Evolutionary conservation across 176 grass and related monocot species (phyloP).

Genomic region (Typha latifolia): DNA sequence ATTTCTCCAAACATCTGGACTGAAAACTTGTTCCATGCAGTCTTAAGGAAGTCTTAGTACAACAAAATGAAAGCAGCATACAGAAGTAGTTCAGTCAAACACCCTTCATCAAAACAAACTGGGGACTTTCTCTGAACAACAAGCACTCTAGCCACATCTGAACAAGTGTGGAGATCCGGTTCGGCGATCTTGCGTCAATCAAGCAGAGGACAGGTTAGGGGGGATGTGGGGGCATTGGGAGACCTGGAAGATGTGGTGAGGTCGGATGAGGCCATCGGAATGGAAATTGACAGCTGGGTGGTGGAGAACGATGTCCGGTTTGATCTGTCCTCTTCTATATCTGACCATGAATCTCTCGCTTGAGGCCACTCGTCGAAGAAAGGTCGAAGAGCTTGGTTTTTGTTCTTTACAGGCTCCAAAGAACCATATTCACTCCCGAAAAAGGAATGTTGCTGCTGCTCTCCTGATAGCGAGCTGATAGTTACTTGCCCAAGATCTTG

Average conservation of each 20-base stretch:
- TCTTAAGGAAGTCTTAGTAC: too few relatives aligned
- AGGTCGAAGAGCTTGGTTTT: conserved; percentile 80
- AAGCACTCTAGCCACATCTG: conserved; percentile 15
- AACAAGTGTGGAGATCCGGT: conserved; percentile 13
- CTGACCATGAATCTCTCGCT: conserved; percentile 67
- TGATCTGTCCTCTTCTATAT: conserved; percentile 64
- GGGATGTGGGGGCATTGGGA: background rate
- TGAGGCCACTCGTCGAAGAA: conserved; percentile 97
- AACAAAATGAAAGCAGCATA: too few relatives aligned
- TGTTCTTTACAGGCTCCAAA: conserved; percentile 44
- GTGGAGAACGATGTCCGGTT: conserved; percentile 78
- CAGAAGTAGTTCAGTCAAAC: too few relatives aligned
- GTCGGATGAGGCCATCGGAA: conserved; percentile 62
- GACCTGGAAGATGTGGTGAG: conserved; percentile 27
- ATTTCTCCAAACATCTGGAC: too few relatives aligned
- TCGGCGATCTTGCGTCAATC: too few relatives aligned
- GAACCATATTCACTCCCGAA: conserved; percentile 25
- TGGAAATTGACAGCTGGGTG: conserved; percentile 92
- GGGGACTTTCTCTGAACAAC: too few relatives aligned
- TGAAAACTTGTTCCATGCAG: too few relatives aligned
- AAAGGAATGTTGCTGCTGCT: conserved; percentile 35
- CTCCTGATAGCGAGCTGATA: background rate
- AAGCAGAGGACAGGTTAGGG: too few relatives aligned
- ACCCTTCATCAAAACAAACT: too few relatives aligned
- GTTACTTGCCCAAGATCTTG: conserved; percentile 68